Conservation (phyloP, 2,329 filamentous ascomycete species). For the Calonectria montana region DNA sequence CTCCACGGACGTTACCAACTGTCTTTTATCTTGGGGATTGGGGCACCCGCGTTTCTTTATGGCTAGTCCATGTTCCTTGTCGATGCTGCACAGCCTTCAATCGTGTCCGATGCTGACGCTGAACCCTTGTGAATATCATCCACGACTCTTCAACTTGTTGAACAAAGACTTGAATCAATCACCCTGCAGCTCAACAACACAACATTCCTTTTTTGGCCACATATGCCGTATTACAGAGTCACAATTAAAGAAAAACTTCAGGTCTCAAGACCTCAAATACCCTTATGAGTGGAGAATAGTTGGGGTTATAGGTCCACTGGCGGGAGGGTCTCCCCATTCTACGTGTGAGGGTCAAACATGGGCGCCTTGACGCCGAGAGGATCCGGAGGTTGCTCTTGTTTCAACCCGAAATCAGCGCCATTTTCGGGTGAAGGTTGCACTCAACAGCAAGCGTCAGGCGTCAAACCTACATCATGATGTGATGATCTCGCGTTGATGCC, state of each 20-base stretch:
- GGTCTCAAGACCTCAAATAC: background rate
- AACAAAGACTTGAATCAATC: background rate
- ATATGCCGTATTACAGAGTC: background rate
- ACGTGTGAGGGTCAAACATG: background rate
- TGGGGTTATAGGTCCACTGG: background rate
- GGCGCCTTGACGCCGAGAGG: background rate
- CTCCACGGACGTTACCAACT: background rate
- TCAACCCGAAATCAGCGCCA: background rate
- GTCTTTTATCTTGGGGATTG: background rate
- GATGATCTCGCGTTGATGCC: background rate
- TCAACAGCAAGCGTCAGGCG: background rate
- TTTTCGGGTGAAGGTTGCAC: background rate
- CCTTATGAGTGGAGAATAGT: background rate
- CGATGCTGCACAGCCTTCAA: background rate
- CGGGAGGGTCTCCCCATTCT: constrained; percentile 4
- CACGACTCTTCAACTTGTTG: background rate
- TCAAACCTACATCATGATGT: background rate
- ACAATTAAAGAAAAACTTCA: background rate
- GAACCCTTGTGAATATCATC: background rate
- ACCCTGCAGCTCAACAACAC: background rate
- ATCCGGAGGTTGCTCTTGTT: background rate
- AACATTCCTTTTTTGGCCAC: too few relatives aligned
- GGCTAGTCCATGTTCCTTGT: background rate
- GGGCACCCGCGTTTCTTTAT: background rate
- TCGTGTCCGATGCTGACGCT: background rate